phyloP scores from a whole-genome alignment of 2,329 filamentous ascomycete genomes.

The Colletotrichum melonis region DNA sequence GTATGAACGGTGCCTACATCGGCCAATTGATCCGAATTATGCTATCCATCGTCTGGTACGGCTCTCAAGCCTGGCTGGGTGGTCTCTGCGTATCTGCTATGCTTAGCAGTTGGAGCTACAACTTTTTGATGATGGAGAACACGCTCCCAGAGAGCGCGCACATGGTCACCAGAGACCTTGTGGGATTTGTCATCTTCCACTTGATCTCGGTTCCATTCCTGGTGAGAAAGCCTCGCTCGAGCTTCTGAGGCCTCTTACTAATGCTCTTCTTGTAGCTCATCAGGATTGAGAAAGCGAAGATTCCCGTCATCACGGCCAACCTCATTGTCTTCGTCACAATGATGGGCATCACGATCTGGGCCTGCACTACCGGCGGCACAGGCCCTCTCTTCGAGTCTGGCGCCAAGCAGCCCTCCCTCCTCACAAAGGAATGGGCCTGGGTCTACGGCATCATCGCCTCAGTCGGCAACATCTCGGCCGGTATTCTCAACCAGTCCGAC shows the following conservation, averaged over 20 bases:
- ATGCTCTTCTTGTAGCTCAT: constrained; percentile 43
- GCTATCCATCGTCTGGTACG: constrained; percentile 53
- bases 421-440: constrained; percentile 43
- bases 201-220: constrained; percentile 59
- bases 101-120: constrained; percentile 58
- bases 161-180: constrained; percentile 54
- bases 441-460: constrained; percentile 45
- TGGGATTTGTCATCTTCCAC: constrained; percentile 65
- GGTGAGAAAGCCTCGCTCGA: constrained; percentile 35
- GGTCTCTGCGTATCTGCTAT: constrained; percentile 45
- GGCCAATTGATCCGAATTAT: constrained; percentile 53
- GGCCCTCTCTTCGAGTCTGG: constrained; percentile 53
- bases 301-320: constrained; percentile 56
- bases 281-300: constrained; percentile 60
- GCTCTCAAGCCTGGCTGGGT: constrained; percentile 46
- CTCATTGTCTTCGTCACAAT: constrained; percentile 57
- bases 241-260: neutral
- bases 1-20: constrained; percentile 52
- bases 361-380: constrained; percentile 53
- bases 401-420: constrained; percentile 33
- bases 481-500: constrained; percentile 44
- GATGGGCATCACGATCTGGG: constrained; percentile 61
- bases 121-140: constrained; percentile 56
- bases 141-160: constrained; percentile 53
- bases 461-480: constrained; percentile 43